phyloP scores from a whole-genome alignment of 768 basidiomycete genomes.

The Mycena polygramma region DNA sequence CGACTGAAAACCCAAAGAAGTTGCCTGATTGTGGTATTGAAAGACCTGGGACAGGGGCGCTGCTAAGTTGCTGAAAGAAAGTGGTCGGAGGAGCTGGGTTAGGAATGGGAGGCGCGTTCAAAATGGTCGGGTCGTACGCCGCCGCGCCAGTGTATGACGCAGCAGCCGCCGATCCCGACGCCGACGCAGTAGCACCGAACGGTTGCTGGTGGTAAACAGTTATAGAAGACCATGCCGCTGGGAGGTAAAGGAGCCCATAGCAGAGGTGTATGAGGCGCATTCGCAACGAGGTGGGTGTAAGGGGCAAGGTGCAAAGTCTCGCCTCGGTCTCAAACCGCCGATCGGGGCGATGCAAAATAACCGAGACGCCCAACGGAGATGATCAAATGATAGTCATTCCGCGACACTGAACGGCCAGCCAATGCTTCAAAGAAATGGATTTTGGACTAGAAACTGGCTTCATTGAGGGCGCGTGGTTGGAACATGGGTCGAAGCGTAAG shows the following conservation, averaged over 20 bases:
- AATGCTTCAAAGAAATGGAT: too few relatives aligned
- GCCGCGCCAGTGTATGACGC: slow-evolving; percentile 46
- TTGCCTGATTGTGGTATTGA: slow-evolving; percentile 40
- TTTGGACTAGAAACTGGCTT: too few relatives aligned
- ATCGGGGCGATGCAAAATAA: too few relatives aligned
- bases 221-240: slow-evolving; percentile 27
- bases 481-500: too few relatives aligned
- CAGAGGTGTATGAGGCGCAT: slow-evolving; percentile 29
- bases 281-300: slow-evolving; percentile 26
- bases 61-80: slow-evolving; percentile 36
- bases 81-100: slow-evolving; percentile 30
- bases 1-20: slow-evolving; percentile 60
- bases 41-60: slow-evolving; percentile 29
- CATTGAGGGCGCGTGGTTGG: too few relatives aligned
- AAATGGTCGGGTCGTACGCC: slow-evolving; percentile 49
- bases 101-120: slow-evolving; percentile 47
- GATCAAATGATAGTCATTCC: too few relatives aligned
- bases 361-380: too few relatives aligned
- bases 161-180: slow-evolving; percentile 29
- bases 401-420: too few relatives aligned
- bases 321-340: not conserved
- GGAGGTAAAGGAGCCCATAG: slow-evolving; percentile 27
- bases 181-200: slow-evolving; percentile 4
- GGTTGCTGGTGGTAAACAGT: slow-evolving; percentile 35
- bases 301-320: slow-evolving; percentile 1